phyloP scores from a whole-genome alignment of 208 protist genomes.

The Willaertia magna region DNA sequence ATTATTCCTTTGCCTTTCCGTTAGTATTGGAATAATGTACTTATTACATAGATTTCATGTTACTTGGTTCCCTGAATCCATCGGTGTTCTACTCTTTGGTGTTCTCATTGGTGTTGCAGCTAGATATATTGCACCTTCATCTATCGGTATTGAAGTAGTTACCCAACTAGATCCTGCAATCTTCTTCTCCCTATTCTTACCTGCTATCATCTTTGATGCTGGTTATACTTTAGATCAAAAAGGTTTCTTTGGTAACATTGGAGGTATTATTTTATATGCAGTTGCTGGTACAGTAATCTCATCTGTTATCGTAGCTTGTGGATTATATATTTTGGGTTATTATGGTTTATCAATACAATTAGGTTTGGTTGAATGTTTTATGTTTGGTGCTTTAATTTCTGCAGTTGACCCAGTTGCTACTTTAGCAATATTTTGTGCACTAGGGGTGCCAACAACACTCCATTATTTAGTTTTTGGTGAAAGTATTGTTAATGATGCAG shows the following conservation, averaged over 20 bases:
- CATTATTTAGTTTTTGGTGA: slow-evolving; percentile 35
- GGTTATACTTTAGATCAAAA: not conserved
- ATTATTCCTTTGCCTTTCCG: not conserved
- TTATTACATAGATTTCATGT: slow-evolving; percentile 1
- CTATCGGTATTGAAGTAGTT: not conserved
- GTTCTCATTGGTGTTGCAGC: not conserved
- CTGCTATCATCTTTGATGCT: slow-evolving; percentile 12
- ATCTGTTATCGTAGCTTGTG: not conserved
- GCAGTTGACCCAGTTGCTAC: slow-evolving; percentile 61
- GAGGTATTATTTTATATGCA: slow-evolving; percentile 12
- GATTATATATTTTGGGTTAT: not conserved
- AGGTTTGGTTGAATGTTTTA: slow-evolving; percentile 22
- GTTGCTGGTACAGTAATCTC: not conserved
- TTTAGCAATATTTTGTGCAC: slow-evolving; percentile 48
- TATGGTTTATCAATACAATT: not conserved
- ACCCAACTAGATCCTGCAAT: slow-evolving; percentile 10
- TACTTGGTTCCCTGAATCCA: not conserved
- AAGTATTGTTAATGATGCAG: slow-evolving; percentile 41
- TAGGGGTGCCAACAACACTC: slow-evolving; percentile 31
- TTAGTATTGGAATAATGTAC: not conserved
- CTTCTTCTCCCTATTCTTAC: slow-evolving; percentile 5
- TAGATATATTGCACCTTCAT: not conserved
- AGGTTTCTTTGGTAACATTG: slow-evolving; percentile 13
- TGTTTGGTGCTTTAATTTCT: slow-evolving; percentile 50
- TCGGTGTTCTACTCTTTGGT: not conserved